Evolutionary conservation across 2,329 filamentous ascomycete species (phyloP).

Genomic region (Talaromyces sp.): DNA sequence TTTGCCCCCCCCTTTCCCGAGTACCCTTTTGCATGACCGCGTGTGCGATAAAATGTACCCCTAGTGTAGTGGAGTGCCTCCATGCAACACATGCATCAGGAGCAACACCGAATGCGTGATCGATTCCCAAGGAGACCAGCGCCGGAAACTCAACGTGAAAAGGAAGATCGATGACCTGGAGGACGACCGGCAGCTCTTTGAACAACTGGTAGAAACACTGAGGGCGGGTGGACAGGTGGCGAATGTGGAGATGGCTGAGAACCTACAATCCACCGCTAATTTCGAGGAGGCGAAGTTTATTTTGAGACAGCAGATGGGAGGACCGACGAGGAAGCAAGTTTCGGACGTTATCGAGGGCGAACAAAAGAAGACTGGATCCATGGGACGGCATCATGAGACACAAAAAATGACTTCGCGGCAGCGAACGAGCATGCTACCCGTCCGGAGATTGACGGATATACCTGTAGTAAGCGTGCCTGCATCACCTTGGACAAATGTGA

Average conservation of each 20-base stretch:
- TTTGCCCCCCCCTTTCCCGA: background rate
- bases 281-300: background rate
- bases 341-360: background rate
- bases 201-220: constrained; percentile 7
- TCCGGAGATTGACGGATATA: constrained; percentile 19
- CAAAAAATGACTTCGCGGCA: background rate
- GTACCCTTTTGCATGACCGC: background rate
- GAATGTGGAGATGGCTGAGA: background rate
- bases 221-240: background rate
- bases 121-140: constrained; percentile 11
- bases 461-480: constrained; percentile 30
- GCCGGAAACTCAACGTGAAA: constrained; percentile 12
- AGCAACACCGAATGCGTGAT: constrained; percentile 10
- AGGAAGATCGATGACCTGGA: constrained; percentile 9
- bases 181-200: constrained; percentile 4
- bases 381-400: background rate
- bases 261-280: constrained; percentile 3
- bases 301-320: background rate
- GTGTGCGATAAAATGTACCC: background rate
- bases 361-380: background rate
- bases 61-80: constrained; percentile 10
- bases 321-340: background rate
- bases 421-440: background rate
- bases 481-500: constrained; percentile 70
- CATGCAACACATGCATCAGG: constrained; percentile 9